Conservation (phyloP, 2,329 filamentous ascomycete genomes). For the Monilinia fructigena region DNA sequence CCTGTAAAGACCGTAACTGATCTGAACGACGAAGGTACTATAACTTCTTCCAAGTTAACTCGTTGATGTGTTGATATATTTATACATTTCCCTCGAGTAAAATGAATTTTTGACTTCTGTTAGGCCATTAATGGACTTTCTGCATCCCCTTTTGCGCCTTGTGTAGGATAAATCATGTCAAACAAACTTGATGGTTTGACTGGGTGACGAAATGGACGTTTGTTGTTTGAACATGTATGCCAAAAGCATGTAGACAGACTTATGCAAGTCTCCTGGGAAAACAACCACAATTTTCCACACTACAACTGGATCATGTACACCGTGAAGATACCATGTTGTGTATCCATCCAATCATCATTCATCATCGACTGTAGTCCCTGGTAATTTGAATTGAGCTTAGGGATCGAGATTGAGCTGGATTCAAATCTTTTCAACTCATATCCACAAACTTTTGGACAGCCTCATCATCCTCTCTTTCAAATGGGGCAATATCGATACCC, state of each 20-base stretch:
- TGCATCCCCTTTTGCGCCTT: too few relatives aligned
- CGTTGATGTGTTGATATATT: too few relatives aligned
- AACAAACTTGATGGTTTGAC: background rate
- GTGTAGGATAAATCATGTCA: background rate
- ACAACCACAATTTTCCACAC: too few relatives aligned
- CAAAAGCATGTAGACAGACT: background rate
- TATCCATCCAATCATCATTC: too few relatives aligned
- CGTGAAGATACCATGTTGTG: background rate
- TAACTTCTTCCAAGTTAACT: too few relatives aligned
- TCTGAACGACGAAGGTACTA: too few relatives aligned
- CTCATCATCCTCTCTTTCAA: background rate
- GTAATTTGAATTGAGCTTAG: background rate
- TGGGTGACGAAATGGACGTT: background rate
- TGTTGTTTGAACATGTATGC: background rate
- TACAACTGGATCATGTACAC: background rate
- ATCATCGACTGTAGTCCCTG: background rate
- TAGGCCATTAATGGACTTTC: too few relatives aligned
- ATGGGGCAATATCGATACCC: conserved; percentile 13
- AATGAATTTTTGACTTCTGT: too few relatives aligned
- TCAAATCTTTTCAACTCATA: background rate
- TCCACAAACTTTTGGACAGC: background rate
- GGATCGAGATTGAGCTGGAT: background rate
- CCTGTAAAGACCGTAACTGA: too few relatives aligned
- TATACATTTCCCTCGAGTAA: too few relatives aligned
- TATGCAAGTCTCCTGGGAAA: background rate